Percentiles rank a stretch among this genome's conserved stretches.
Evolutionary conservation across 495 filamentous ascomycete genomes (phyloP).

Genomic region (Usnea hakonensis): DNA sequence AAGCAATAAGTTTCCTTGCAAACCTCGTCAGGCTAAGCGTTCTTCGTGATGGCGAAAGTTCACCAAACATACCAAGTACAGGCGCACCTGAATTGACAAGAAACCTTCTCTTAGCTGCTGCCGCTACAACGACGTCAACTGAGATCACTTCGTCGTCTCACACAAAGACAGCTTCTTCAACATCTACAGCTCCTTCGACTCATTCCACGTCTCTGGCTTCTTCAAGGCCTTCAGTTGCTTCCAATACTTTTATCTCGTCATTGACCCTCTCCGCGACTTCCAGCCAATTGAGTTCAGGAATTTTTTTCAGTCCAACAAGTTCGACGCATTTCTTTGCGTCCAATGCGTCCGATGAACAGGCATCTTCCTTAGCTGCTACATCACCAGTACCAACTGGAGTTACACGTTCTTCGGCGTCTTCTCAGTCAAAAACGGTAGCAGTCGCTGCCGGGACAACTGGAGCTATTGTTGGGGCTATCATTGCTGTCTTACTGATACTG

Average conservation of each 20-base stretch:
- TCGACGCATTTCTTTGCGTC: not conserved
- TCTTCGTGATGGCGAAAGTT: not conserved
- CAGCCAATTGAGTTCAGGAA: not conserved
- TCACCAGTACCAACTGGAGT: not conserved
- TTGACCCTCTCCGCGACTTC: not conserved
- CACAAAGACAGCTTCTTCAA: not conserved
- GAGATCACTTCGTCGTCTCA: not conserved
- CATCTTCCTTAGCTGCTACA: not conserved
- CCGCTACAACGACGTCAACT: not conserved
- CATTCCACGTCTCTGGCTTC: too few species aligned
- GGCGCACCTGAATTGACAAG: not conserved
- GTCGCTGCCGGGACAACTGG: slow-evolving; percentile 14
- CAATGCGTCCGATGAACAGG: not conserved
- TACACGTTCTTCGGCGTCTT: not conserved
- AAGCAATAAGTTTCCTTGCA: too few species aligned
- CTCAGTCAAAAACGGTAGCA: not conserved
- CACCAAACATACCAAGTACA: not conserved
- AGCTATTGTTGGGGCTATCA: slow-evolving; percentile 9
- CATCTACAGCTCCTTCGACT: not conserved
- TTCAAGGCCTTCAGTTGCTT: not conserved
- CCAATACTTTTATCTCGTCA: not conserved
- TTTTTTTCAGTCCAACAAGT: not conserved
- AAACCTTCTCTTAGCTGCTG: not conserved
- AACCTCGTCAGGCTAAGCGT: too few species aligned
- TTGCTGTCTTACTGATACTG: slow-evolving; percentile 5